Evolutionary conservation across 2,329 filamentous ascomycete species (phyloP).

Genomic region (Pestalotiopsis sp.): DNA sequence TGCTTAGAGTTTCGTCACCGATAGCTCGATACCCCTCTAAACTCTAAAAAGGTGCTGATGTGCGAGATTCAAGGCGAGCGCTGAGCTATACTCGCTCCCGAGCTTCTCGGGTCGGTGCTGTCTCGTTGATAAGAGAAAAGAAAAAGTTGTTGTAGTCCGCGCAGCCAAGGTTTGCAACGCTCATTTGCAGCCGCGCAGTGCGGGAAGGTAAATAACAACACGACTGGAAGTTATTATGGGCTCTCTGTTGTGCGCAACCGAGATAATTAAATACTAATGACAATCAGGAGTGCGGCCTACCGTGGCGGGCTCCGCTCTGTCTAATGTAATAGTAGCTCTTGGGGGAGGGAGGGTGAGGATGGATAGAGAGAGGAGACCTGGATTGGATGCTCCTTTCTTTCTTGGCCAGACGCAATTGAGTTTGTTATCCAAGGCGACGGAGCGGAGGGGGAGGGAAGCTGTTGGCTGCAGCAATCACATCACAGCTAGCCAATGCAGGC

Average conservation of each 20-base stretch:
- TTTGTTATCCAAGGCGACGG: conserved; percentile 11
- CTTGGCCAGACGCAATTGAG: neutral
- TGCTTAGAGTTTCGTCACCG: neutral
- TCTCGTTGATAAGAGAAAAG: neutral
- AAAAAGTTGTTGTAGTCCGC: neutral
- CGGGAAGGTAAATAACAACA: neutral
- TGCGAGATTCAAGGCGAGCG: neutral
- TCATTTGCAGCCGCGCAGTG: neutral
- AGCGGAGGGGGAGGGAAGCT: conserved; percentile 15
- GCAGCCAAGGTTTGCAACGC: neutral
- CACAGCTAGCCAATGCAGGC: neutral
- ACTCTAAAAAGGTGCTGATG: conserved; percentile 2
- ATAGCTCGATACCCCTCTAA: conserved; percentile 4
- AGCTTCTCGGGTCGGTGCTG: neutral
- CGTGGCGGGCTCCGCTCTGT: neutral
- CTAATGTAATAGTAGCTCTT: neutral
- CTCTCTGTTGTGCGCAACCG: neutral
- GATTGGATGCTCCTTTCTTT: neutral
- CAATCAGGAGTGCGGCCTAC: neutral
- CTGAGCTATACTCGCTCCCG: conserved; percentile 1
- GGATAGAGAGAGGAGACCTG: neutral
- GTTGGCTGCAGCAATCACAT: neutral
- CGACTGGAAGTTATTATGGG: neutral
- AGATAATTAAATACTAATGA: neutral
- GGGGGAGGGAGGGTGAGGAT: neutral